phyloP scores from a whole-genome alignment of 164 flowering plant genomes.

The Umbellularia californica region DNA sequence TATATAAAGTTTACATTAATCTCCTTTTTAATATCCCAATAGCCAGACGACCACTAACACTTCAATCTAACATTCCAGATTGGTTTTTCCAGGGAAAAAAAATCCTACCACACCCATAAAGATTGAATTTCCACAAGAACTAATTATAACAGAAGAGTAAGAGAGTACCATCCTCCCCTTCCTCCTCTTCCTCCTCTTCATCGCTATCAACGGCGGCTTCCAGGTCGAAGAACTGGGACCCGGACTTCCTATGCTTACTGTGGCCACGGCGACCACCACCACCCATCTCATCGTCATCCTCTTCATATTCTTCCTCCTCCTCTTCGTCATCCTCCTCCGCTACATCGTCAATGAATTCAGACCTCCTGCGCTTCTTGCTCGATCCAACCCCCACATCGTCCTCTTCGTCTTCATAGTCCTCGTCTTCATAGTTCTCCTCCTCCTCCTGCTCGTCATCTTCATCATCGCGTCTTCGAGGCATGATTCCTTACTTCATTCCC shows the following conservation, averaged over 20 bases:
- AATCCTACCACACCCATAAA: too few species aligned
- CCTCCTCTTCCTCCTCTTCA: constrained; percentile 71
- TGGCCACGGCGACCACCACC: constrained; percentile 6
- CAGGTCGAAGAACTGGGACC: constrained; percentile 39
- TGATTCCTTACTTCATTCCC: background rate
- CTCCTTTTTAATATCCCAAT: background rate
- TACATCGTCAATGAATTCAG: constrained; percentile 62
- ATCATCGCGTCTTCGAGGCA: constrained; percentile 27
- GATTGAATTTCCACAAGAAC: background rate
- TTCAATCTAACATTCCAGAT: background rate
- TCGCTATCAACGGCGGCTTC: constrained; percentile 56
- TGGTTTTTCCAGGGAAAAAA: background rate
- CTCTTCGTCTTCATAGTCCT: constrained; percentile 26
- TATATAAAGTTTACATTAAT: too few species aligned
- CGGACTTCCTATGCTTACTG: constrained; percentile 27
- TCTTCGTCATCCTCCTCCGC: constrained; percentile 79
- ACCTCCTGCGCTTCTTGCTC: constrained; percentile 43
- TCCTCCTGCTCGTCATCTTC: constrained; percentile 38
- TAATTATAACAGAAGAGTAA: background rate
- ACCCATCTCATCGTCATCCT: constrained; percentile 8
- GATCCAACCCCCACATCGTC: constrained; percentile 21
- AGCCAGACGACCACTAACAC: background rate
- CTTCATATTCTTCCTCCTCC: constrained; percentile 56
- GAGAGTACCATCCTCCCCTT: constrained; percentile 57
- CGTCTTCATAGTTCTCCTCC: constrained; percentile 39